Base-by-base conservation (phyloP, 768 basidiomycete species). In the Pulveroboletus sp. region DNA sequence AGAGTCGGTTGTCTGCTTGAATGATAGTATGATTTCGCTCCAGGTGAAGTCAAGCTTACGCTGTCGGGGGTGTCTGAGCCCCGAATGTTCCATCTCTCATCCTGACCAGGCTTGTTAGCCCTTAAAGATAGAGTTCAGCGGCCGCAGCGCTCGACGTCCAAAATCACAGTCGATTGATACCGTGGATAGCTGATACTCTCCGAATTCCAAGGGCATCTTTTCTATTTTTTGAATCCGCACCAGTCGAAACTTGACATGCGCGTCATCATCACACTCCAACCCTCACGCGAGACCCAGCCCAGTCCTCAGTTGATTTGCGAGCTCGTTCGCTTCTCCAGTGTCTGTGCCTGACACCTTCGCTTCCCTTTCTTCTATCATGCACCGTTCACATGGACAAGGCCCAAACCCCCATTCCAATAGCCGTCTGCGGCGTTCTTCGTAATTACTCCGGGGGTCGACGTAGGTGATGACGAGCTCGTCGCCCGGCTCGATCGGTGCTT, bases 391-490 rank as follows among this genome's bases (percentile, higher is more conserved):
- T 10, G 52, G 56, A 59, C 93, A 94, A 44, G 71, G 59, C 2
- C 76, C 87, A 57, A 90, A 89, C 3, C 86, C 87, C 89, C 89
- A 91, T 31, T 78, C 82, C 51, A 77, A 66, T 38, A 91, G 62
- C 56, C 76, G 75, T 35, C 69, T 65, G 43, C 79, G 73, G 14
- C 88, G 78, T 43, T 68, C 70, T 21, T 68, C 68, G 57, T 53
- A 54, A 32, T 52, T 35, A n/a, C 32, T 32, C 11, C 15, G 68
- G 0, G 89, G 86, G 60, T 93, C 76, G 41, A 91, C 88, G 60
- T 95, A 94, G 0, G 85, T 82, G 49, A 91, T 80, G 2, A 79
- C 50, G 24, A 93, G 76, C 66, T 94, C 92, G 49, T 91, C 83
- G 1, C 89, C 89, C 0, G 72, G 65, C 21, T 75, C 71, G 47